Percentiles rank a stretch among this genome's conserved stretches.
These are phyloP conservation scores for Aspergillus hortae DNA, from an alignment of 2,329 filamentous ascomycete genomes.

Conservation along the genomic window DNA sequence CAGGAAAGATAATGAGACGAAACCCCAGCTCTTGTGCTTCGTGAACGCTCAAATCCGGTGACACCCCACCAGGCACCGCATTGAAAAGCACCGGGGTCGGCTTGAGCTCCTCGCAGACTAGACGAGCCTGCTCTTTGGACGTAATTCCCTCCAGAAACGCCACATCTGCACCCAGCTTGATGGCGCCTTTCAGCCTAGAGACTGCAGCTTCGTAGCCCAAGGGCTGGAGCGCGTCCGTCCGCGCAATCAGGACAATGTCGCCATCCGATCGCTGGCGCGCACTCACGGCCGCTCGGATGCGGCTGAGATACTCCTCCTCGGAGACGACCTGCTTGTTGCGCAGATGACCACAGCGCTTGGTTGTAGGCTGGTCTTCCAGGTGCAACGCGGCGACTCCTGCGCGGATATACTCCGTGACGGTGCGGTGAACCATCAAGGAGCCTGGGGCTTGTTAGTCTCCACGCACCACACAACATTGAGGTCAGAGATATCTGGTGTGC, in stretches of 20 bases:
- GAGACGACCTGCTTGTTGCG: not conserved
- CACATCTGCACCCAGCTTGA: not conserved
- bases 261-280: not conserved
- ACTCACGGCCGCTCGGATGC: not conserved
- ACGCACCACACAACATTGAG: not conserved
- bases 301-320: not conserved
- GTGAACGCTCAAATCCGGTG: not conserved
- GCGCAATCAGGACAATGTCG: not conserved
- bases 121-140: not conserved
- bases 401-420: not conserved
- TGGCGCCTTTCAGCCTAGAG: not conserved
- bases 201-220: not conserved
- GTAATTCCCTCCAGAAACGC: not conserved
- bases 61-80: not conserved
- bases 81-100: not conserved
- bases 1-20: not conserved
- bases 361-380: not conserved
- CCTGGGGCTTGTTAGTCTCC: not conserved
- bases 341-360: not conserved
- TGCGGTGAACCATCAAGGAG: not conserved
- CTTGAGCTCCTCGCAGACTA: not conserved
- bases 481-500: not conserved
- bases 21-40: not conserved
- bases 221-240: not conserved
- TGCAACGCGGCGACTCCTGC: not conserved